Evolutionary conservation across 179 eudicot species (phyloP), one percentile per base, ranked within the genome.

Genomic region (Heliamphora ciliata): DNA sequence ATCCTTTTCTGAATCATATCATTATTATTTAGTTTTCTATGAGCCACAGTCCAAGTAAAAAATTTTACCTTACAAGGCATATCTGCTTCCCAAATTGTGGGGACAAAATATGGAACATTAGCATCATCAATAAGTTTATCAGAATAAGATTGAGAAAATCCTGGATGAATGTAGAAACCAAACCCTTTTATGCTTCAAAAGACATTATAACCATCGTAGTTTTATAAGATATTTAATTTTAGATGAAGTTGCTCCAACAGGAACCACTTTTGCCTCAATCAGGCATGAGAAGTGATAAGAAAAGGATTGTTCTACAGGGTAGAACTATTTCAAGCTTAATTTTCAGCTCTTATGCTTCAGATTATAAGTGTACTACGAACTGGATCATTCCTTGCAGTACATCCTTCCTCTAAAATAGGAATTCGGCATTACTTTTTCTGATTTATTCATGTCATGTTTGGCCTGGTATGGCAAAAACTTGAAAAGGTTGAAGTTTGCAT

Each of bases 221-320:
- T 51, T 2, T 51, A 73, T 24, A 73, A 73, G 76, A 51, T 17
- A 5, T 68, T 40, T 15, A 40, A 1, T 9, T 31, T n/a, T 24
- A 74, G 18, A 72, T 50, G 78, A 6, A 10, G 60, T 71, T 71
- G 44, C 44, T 74, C 77, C 77, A 2, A 74, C 50, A 14, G 59
- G 0, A 59, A 15, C 76, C 8, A 72, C 9, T 7, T 13, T 52
- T 47, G 11, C 70, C 40, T 4, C 5, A 4, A 70, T 48, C 58
- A 50, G 40, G 76, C 76, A 72, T 31, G 0, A 72, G 2, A 8
- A 72, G 31, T n/a, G 31, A 72, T n/a, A 74, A 74, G 56, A n/a
- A 50, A 72, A 56, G 7, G 64, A 40, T 63, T 44, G 2, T 13
- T 76, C 15, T 17, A 76, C 7, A 44, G 63, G 13, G 31, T 14